Evolutionary conservation across 306 rosid genomes (phyloP).

Genomic region (Trichosanthes truncata): DNA sequence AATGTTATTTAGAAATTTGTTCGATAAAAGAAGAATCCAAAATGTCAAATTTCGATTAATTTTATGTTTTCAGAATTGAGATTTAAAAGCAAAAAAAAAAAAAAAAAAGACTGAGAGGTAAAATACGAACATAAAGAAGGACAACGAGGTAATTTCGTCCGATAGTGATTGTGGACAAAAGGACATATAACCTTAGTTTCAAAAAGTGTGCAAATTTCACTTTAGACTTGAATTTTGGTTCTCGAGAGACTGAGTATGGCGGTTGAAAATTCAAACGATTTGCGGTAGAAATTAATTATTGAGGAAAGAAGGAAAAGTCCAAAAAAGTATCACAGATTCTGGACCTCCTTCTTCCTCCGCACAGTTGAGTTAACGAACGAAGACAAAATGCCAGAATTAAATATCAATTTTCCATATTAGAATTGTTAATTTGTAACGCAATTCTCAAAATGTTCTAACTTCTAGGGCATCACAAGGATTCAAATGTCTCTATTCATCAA

Average conservation of each 20-base stretch:
- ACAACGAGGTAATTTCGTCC: too few species aligned
- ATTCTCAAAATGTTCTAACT: not conserved
- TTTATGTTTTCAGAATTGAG: too few species aligned
- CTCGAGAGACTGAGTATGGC: not conserved
- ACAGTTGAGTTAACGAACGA: not conserved
- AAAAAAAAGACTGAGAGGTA: too few species aligned
- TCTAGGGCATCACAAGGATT: not conserved
- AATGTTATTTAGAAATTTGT: too few species aligned
- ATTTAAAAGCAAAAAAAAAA: too few species aligned
- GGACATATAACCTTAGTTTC: too few species aligned
- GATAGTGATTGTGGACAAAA: too few species aligned
- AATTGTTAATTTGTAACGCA: not conserved
- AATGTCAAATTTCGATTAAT: too few species aligned
- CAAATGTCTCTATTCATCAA: not conserved
- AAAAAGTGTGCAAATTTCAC: too few species aligned
- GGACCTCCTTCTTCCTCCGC: not conserved
- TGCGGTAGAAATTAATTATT: not conserved
- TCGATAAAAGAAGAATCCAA: too few species aligned
- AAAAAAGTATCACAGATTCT: not conserved
- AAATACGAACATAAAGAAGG: too few species aligned
- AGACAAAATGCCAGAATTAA: not conserved
- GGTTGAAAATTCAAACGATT: not conserved
- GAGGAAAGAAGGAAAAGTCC: not conserved
- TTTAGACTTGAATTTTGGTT: too few species aligned
- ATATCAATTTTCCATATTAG: not conserved